These are phyloP conservation scores for Funneliformis geosporum DNA, from an alignment of 192 early-diverging fungal genomes.

Conservation along the genomic window DNA sequence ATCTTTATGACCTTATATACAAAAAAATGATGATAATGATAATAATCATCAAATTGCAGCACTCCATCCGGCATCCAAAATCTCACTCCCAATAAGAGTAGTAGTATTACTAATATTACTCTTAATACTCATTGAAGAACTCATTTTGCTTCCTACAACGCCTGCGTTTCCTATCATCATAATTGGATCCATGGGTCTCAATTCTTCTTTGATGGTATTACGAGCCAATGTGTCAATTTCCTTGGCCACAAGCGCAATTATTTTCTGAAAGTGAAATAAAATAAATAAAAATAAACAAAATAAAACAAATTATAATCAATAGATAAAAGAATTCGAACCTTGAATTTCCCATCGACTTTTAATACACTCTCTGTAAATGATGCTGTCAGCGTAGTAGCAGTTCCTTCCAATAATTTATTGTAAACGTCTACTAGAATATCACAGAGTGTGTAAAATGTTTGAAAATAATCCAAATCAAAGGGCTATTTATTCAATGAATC, in stretches of 20 bases:
- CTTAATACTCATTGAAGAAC: not conserved
- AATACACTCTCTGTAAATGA: conserved; percentile 62
- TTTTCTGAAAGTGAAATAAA: conserved; percentile 46
- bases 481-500: conserved; percentile 38
- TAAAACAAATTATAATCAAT: not conserved
- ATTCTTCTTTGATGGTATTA: conserved; percentile 62
- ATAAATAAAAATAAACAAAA: not conserved
- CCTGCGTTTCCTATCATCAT: not conserved
- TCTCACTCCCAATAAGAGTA: not conserved
- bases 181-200: conserved; percentile 60
- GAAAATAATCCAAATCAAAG: conserved; percentile 69
- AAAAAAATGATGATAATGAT: no score
- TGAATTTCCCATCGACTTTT: conserved; percentile 66
- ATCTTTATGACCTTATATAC: no score
- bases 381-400: conserved; percentile 41
- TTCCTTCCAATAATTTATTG: conserved; percentile 43
- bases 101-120: not conserved
- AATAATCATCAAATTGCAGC: not conserved
- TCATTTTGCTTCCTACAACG: not conserved
- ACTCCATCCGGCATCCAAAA: not conserved
- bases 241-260: conserved; percentile 61
- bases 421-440: conserved; percentile 65
- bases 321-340: conserved; percentile 32
- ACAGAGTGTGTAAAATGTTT: conserved; percentile 67
- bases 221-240: conserved; percentile 65